These are phyloP conservation scores for Scolecobasidium constrictum DNA, from an alignment of 2,329 filamentous ascomycete species.

Conservation along the genomic window DNA sequence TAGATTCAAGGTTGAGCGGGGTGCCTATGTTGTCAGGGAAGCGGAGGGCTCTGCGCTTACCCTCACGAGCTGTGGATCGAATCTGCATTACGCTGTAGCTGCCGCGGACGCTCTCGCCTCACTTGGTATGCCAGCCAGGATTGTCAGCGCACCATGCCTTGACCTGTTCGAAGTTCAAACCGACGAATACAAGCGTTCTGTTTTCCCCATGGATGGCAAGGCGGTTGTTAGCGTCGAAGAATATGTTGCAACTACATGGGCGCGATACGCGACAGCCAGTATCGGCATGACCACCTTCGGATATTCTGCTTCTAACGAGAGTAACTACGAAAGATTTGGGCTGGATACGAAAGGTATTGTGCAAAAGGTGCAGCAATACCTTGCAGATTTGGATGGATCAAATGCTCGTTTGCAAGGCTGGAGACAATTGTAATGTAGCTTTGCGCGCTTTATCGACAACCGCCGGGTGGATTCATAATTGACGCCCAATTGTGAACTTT, in stretches of 20 bases:
- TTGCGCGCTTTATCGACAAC: too few relatives aligned
- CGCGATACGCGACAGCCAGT: constrained; percentile 14
- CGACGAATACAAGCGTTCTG: constrained; percentile 29
- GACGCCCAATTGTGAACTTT: too few relatives aligned
- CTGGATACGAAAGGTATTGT: neutral
- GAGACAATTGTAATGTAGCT: too few relatives aligned
- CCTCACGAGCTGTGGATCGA: constrained; percentile 15
- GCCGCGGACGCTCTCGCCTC: neutral
- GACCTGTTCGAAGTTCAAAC: neutral
- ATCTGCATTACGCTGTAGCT: neutral
- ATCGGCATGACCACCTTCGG: constrained; percentile 16
- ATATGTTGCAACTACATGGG: constrained; percentile 9
- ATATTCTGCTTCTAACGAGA: constrained; percentile 9
- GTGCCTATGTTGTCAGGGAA: neutral
- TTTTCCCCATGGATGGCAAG: neutral
- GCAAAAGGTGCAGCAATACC: constrained; percentile 20
- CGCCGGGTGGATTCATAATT: too few relatives aligned
- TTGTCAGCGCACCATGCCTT: neutral
- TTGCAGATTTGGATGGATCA: constrained; percentile 17
- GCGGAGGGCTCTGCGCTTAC: constrained; percentile 23
- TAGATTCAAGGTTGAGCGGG: constrained; percentile 26
- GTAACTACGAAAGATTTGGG: neutral
- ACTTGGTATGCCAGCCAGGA: neutral
- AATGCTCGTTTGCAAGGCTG: neutral
- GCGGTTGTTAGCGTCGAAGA: constrained; percentile 1